These are phyloP conservation scores for Cystobasidium ongulense DNA, from an alignment of 768 basidiomycete genomes.

Conservation along the genomic window DNA sequence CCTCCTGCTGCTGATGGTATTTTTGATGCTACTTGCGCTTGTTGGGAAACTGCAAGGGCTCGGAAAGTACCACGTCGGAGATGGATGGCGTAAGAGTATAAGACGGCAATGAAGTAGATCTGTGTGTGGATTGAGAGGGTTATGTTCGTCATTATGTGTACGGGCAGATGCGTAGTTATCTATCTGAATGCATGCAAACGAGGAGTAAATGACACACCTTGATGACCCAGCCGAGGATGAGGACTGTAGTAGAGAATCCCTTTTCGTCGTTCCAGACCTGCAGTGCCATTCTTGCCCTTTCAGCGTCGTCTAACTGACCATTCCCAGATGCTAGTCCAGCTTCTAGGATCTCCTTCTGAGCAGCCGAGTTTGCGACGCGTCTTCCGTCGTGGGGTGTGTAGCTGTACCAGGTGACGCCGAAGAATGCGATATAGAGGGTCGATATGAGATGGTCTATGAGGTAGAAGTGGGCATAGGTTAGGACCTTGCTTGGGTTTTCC, in stretches of 20 bases:
- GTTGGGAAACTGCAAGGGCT: constrained; percentile 49
- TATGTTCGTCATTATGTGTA: neutral
- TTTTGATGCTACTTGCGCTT: neutral
- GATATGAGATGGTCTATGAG: constrained; percentile 82
- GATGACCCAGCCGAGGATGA: constrained; percentile 72
- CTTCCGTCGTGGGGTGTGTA: constrained; percentile 86
- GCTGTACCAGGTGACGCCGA: constrained; percentile 81
- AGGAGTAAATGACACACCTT: constrained; percentile 56
- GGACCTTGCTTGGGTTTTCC: constrained; percentile 77
- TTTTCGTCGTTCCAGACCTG: constrained; percentile 85
- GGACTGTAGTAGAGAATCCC: constrained; percentile 64
- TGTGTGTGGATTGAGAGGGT: constrained; percentile 42
- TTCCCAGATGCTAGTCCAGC: constrained; percentile 34
- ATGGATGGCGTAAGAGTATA: constrained; percentile 90
- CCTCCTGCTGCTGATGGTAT: neutral
- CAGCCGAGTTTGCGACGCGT: constrained; percentile 68
- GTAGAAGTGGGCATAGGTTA: constrained; percentile 87
- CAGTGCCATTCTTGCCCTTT: constrained; percentile 60
- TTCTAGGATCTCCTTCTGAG: constrained; percentile 76
- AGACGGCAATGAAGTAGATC: constrained; percentile 80
- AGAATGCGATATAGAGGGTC: constrained; percentile 85
- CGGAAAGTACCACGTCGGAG: constrained; percentile 86
- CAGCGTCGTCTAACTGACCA: constrained; percentile 53
- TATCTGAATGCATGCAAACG: neutral
- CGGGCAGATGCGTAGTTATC: neutral